These are phyloP conservation scores for Boletus subparvulus DNA, from an alignment of 768 basidiomycete species.

Conservation along the genomic window DNA sequence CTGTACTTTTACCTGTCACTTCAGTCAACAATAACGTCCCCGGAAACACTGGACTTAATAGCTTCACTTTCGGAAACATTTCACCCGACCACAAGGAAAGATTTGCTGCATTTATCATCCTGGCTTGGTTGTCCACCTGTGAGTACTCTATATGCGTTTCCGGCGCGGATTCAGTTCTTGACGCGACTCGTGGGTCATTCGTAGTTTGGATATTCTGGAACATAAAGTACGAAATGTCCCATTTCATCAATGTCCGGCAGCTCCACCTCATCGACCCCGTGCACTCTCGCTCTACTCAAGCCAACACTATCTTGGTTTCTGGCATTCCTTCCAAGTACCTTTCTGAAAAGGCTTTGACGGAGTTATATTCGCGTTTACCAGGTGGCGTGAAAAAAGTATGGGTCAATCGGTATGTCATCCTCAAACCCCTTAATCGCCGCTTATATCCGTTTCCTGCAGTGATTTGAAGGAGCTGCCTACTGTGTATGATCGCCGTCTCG, in stretches of 20 bases:
- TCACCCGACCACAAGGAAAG: constrained; percentile 46
- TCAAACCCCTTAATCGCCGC: neutral
- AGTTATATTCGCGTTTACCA: constrained; percentile 79
- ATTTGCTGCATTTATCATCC: constrained; percentile 75
- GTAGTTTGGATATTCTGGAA: constrained; percentile 85
- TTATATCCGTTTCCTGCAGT: constrained; percentile 33
- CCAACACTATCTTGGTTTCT: constrained; percentile 87
- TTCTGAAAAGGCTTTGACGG: constrained; percentile 60
- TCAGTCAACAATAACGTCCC: constrained; percentile 48
- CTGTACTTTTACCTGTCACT: constrained; percentile 75
- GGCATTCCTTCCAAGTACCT: constrained; percentile 83
- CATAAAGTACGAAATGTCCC: constrained; percentile 74
- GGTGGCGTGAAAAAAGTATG: constrained; percentile 91
- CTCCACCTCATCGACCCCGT: constrained; percentile 70
- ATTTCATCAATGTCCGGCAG: constrained; percentile 81
- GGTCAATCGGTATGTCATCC: constrained; percentile 69
- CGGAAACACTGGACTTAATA: constrained; percentile 57
- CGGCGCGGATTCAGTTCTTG: neutral
- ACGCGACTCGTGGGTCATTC: neutral
- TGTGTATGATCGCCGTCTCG: constrained; percentile 70
- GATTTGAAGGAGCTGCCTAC: constrained; percentile 87
- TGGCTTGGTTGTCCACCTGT: constrained; percentile 81
- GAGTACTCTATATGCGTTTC: constrained; percentile 27
- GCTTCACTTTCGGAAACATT: constrained; percentile 84
- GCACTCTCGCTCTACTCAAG: constrained; percentile 79